These are phyloP conservation scores for Leccinum uliginosum DNA, from an alignment of 768 basidiomycete genomes.

Conservation along the genomic window DNA sequence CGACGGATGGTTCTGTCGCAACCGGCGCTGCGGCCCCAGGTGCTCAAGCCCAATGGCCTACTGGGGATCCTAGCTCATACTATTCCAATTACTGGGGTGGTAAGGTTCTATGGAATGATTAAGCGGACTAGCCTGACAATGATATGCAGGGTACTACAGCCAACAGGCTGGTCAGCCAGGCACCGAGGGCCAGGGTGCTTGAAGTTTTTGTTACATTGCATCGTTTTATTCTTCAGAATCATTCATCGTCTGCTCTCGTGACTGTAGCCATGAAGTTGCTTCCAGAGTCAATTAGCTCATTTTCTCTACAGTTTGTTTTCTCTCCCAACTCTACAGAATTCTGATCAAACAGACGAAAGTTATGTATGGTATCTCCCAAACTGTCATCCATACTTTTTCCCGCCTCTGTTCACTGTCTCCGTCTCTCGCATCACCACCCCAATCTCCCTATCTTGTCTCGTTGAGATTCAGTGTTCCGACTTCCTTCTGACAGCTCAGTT, in stretches of 20 bases:
- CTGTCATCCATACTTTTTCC: conserved; percentile 29
- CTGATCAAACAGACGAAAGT: conserved; percentile 30
- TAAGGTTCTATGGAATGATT: conserved; percentile 31
- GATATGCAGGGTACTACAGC: conserved; percentile 68
- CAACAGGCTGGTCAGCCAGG: conserved; percentile 67
- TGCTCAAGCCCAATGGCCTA: conserved; percentile 74
- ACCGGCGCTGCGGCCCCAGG: conserved; percentile 46
- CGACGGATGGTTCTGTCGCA: conserved; percentile 49
- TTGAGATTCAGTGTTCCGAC: conserved; percentile 23
- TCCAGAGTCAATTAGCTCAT: conserved; percentile 16
- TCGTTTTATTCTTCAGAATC: conserved; percentile 23
- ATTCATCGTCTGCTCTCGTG: conserved; percentile 25
- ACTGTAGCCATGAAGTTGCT: conserved; percentile 32
- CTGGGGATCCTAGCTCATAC: conserved; percentile 68
- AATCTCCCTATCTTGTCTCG: conserved; percentile 23
- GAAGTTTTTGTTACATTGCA: conserved; percentile 22
- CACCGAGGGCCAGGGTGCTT: conserved; percentile 45
- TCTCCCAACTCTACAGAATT: conserved; percentile 27
- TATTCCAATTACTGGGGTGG: conserved; percentile 85
- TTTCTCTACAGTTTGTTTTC: conserved; percentile 18
- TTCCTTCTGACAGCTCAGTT: conserved; percentile 15
- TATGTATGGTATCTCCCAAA: conserved; percentile 31
- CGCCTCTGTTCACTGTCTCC: conserved; percentile 21
- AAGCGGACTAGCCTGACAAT: conserved; percentile 12
- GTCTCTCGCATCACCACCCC: conserved; percentile 15